Conservation (phyloP, 768 basidiomycete genomes). For the Ramaria sp. region DNA sequence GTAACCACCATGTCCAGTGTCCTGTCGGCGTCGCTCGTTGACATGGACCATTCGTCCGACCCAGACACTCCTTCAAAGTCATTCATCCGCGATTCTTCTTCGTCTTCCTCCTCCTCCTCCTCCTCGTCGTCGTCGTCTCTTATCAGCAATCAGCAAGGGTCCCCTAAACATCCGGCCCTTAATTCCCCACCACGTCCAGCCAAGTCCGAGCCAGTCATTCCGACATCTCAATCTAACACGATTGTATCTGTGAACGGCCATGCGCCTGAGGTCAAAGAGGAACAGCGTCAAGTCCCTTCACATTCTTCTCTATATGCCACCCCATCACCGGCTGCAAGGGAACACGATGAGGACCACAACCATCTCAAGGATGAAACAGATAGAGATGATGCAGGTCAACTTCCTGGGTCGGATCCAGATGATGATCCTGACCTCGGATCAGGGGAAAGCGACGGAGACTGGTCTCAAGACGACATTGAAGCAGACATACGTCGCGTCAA, state of each 20-base stretch:
- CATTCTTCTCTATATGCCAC: neutral
- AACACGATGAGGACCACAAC: neutral
- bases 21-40: constrained; percentile 3
- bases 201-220: neutral
- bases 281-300: neutral
- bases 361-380: constrained; percentile 1
- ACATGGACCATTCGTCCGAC: constrained; percentile 8
- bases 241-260: constrained; percentile 1
- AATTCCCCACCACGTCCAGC: constrained; percentile 2
- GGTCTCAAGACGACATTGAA: constrained; percentile 9
- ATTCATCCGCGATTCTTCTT: constrained; percentile 1
- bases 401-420: constrained; percentile 7
- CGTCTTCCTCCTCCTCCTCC: constrained; percentile 4
- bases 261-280: neutral
- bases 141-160: neutral
- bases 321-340: neutral
- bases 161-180: neutral
- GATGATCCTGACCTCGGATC: constrained; percentile 4
- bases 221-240: neutral
- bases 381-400: neutral
- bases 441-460: constrained; percentile 9
- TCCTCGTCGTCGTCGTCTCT: neutral
- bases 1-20: constrained; percentile 2
- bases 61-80: constrained; percentile 8
- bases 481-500: constrained; percentile 11